Percentiles rank a stretch among this genome's conserved stretches.
Evolutionary conservation across 176 grass and related monocot genomes (phyloP).

Genomic region (Dendrocalamus sinicus): DNA sequence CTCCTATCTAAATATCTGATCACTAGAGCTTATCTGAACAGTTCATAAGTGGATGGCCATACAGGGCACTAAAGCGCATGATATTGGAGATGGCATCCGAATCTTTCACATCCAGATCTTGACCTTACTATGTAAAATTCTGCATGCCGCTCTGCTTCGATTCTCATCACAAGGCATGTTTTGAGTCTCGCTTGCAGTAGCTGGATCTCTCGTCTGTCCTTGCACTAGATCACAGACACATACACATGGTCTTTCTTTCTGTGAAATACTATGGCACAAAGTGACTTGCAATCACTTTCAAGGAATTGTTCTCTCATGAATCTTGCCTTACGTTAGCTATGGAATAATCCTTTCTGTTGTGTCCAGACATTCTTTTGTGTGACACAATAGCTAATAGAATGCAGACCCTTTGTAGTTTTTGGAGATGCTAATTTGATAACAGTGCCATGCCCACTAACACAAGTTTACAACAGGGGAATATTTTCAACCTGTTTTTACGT

Average conservation of each 20-base stretch:
- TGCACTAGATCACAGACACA: neutral
- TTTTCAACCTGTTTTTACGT: neutral
- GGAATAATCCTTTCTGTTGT: constrained; percentile 31
- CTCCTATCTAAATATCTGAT: neutral
- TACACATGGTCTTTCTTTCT: neutral
- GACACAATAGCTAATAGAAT: constrained; percentile 21
- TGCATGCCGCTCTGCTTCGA: neutral
- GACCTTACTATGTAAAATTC: constrained; percentile 3
- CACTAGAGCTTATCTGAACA: neutral
- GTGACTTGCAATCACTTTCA: constrained; percentile 15
- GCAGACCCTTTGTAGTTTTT: neutral
- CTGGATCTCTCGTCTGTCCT: constrained; percentile 14
- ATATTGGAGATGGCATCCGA: constrained; percentile 8
- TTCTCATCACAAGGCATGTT: neutral
- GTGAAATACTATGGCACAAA: neutral
- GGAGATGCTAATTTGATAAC: constrained; percentile 24
- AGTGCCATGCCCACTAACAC: constrained; percentile 38
- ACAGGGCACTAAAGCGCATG: constrained; percentile 6
- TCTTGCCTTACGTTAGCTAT: constrained; percentile 25
- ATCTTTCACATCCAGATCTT: neutral
- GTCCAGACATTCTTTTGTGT: constrained; percentile 37
- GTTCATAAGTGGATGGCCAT: neutral
- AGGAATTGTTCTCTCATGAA: constrained; percentile 29
- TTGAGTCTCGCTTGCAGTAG: neutral
- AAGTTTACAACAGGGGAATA: neutral